Evolutionary conservation across 192 early-diverging fungal species (phyloP).

Genomic region (Coemansia reversa): DNA sequence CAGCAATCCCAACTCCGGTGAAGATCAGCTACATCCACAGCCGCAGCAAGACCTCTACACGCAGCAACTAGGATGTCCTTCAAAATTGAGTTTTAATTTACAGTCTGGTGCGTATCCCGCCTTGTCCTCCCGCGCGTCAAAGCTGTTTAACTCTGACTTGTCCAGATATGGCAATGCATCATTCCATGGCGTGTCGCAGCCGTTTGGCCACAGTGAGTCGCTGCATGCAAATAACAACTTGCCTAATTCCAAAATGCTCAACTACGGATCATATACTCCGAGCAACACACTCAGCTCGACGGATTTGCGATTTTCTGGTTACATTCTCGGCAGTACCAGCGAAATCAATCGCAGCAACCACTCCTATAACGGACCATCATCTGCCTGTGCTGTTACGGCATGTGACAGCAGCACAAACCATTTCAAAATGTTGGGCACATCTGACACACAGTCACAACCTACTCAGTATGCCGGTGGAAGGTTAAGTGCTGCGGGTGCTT

Average conservation of each 20-base stretch:
- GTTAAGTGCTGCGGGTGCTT: constrained; percentile 1
- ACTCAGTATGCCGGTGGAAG: neutral
- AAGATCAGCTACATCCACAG: neutral
- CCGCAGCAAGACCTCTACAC: constrained; percentile 4
- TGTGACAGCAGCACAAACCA: constrained; percentile 10
- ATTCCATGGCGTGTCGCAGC: neutral
- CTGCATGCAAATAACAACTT: constrained; percentile 12
- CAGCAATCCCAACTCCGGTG: neutral
- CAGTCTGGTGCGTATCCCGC: constrained; percentile 9
- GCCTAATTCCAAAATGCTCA: constrained; percentile 2
- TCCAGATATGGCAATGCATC: neutral
- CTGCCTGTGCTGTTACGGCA: neutral
- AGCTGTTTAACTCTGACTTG: neutral
- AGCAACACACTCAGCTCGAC: constrained; percentile 33
- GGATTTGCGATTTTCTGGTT: constrained; percentile 46
- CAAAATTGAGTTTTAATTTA: neutral
- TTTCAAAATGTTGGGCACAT: constrained; percentile 12
- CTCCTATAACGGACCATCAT: neutral
- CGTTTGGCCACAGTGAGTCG: constrained; percentile 11
- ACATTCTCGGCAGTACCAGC: constrained; percentile 29
- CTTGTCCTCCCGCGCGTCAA: constrained; percentile 10
- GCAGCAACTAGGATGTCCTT: constrained; percentile 5
- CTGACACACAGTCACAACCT: constrained; percentile 4
- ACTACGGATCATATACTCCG: constrained; percentile 4
- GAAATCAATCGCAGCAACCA: constrained; percentile 8